A percentile compares a stretch with the other conserved stretches of the same genome.
Conservation (phyloP, 305 asterid species). For the Fraxinus greggii region DNA sequence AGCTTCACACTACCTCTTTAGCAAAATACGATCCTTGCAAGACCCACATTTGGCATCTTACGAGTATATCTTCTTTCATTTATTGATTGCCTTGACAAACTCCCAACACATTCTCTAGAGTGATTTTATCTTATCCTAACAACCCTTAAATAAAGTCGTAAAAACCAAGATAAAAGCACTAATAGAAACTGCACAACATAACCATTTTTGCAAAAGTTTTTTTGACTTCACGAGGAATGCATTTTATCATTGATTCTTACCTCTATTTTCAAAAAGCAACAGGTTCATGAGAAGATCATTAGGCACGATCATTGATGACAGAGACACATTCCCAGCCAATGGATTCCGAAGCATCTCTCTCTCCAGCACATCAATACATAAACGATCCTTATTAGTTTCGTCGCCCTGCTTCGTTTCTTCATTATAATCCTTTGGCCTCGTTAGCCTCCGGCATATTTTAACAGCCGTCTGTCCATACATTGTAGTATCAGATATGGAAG, state of each 20-base stretch:
- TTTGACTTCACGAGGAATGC: background rate
- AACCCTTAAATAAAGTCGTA: slow-evolving; percentile 20
- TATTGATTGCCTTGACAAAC: background rate
- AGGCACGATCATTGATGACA: slow-evolving; percentile 55
- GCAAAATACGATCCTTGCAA: background rate
- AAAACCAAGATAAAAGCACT: background rate
- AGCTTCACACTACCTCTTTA: background rate
- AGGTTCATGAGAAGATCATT: slow-evolving; percentile 79
- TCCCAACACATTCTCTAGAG: background rate
- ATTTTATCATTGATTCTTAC: slow-evolving; percentile 29
- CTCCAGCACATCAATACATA: slow-evolving; percentile 71
- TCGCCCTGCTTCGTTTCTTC: slow-evolving; percentile 53
- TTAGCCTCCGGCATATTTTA: slow-evolving; percentile 62
- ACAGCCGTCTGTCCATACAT: slow-evolving; percentile 61
- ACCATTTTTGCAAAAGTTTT: background rate
- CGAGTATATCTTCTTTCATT: background rate
- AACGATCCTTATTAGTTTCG: slow-evolving; percentile 58
- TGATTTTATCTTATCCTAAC: background rate
- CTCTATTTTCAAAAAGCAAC: slow-evolving; percentile 75
- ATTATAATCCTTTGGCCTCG: slow-evolving; percentile 68
- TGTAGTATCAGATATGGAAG: slow-evolving; percentile 54
- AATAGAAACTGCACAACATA: background rate
- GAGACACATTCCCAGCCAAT: slow-evolving; percentile 42
- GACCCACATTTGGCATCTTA: background rate
- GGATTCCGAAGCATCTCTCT: slow-evolving; percentile 73